Conservation (phyloP, 306 rosid genomes). For the Begonia fuchsioides region DNA sequence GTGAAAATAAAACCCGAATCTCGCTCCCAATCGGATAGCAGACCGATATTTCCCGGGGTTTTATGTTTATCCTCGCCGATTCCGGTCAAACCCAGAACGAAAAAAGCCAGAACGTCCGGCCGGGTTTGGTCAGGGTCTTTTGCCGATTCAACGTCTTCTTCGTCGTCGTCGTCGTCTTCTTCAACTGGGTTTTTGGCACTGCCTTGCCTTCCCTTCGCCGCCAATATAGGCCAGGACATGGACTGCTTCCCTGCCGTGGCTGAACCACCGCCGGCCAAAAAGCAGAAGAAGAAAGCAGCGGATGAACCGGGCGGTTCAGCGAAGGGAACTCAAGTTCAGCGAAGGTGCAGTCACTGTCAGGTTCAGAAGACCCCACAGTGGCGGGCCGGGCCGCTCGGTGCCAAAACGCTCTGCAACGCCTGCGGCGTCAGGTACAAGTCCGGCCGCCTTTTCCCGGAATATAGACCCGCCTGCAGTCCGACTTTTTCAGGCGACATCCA, state of each 20-base stretch:
- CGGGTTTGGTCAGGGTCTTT: conserved; percentile 18
- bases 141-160: conserved; percentile 26
- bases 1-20: conserved; percentile 12
- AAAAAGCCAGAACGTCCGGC: conserved; percentile 16
- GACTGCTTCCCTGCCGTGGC: too few species aligned
- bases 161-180: conserved; percentile 20
- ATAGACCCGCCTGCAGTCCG: too few species aligned
- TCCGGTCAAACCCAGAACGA: conserved; percentile 45
- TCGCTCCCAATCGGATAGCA: conserved; percentile 26
- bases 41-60: conserved; percentile 9
- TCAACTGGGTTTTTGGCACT: conserved; percentile 22
- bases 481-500: conserved; percentile 43
- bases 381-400: conserved; percentile 83
- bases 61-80: conserved; percentile 23
- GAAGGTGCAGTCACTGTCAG: conserved; percentile 81
- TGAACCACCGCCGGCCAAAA: conserved; percentile 46
- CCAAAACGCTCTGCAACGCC: too few species aligned
- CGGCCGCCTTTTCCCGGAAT: too few species aligned
- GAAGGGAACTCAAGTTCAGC: conserved; percentile 27
- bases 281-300: conserved; percentile 43
- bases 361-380: conserved; percentile 94
- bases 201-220: conserved; percentile 12
- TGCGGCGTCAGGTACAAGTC: too few species aligned
- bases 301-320: conserved; percentile 11
- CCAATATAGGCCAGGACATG: conserved; percentile 10